Evolutionary conservation across 805 yeast genomes (phyloP).

Genomic region (Novakomyces olei): DNA sequence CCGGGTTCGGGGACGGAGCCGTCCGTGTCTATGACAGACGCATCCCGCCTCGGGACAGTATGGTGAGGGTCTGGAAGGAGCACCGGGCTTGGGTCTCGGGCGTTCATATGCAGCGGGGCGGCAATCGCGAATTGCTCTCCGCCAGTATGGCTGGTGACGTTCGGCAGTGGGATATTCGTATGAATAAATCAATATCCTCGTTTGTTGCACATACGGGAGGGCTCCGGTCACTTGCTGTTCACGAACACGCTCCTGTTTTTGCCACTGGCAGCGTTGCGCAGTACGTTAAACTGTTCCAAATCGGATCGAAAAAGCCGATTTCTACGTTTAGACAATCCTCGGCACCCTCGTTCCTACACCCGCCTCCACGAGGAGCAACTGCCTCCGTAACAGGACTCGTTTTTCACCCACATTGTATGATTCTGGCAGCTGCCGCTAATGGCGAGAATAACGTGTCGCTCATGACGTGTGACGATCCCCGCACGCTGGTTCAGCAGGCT

Average conservation of each 20-base stretch:
- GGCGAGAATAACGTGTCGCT: too few relatives aligned
- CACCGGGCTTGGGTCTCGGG: constrained; percentile 41
- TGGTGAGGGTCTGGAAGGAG: constrained; percentile 59
- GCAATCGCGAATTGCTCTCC: constrained; percentile 67
- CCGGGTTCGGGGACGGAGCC: constrained; percentile 83
- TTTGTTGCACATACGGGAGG: constrained; percentile 34
- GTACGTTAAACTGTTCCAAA: constrained; percentile 57
- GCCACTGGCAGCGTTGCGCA: constrained; percentile 57
- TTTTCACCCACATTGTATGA: constrained; percentile 88
- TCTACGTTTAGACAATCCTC: constrained; percentile 28
- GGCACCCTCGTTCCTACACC: constrained; percentile 15
- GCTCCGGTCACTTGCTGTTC: constrained; percentile 54
- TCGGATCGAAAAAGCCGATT: constrained; percentile 59
- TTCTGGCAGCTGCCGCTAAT: constrained; percentile 63
- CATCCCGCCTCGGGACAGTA: constrained; percentile 58
- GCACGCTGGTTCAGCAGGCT: too few relatives aligned
- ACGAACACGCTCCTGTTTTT: constrained; percentile 90
- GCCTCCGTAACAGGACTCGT: constrained; percentile 32
- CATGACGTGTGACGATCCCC: too few relatives aligned
- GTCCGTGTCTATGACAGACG: constrained; percentile 80
- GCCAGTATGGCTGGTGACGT: constrained; percentile 62
- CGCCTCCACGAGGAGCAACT: constrained; percentile 1
- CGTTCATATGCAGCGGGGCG: constrained; percentile 92
- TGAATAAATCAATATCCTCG: constrained; percentile 40
- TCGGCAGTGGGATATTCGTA: constrained; percentile 76